Percentiles rank a stretch among this genome's conserved stretches.
These are phyloP conservation scores for Dictyostelium intermedium DNA, from an alignment of 78 protist genomes.

Conservation along the genomic window DNA sequence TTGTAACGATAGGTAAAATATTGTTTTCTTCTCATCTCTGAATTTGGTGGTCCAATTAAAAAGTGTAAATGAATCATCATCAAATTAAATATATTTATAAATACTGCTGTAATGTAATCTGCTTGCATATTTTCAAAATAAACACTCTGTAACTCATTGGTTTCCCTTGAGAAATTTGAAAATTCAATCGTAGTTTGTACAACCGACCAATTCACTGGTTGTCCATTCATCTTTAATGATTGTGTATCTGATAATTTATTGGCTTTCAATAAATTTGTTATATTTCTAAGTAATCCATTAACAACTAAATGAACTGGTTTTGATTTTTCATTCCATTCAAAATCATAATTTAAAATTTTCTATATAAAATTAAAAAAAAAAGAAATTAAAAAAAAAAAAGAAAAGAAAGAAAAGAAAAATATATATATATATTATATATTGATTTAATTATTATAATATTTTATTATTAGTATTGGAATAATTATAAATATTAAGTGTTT, in stretches of 20 bases:
- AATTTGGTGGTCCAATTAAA: constrained; percentile 70
- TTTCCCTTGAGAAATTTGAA: constrained; percentile 12
- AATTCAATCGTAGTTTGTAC: constrained; percentile 38
- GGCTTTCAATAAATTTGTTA: constrained; percentile 6
- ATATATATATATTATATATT: neutral
- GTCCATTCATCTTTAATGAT: constrained; percentile 53
- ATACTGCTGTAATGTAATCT: constrained; percentile 56
- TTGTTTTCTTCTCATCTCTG: constrained; percentile 41
- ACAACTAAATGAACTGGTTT: constrained; percentile 55
- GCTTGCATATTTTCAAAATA: constrained; percentile 27
- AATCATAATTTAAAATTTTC: constrained; percentile 36
- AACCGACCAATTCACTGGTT: constrained; percentile 42
- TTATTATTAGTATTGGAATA: neutral
- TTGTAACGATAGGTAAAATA: constrained; percentile 38
- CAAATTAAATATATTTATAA: constrained; percentile 61
- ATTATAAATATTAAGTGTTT: neutral
- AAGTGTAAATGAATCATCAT: constrained; percentile 55
- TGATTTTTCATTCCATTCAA: constrained; percentile 40
- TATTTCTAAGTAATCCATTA: neutral
- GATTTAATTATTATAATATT: neutral
- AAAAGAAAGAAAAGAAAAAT: neutral
- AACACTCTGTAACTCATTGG: constrained; percentile 23
- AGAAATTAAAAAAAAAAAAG: neutral
- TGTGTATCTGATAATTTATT: constrained; percentile 50
- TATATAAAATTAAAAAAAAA: neutral